Evolutionary conservation across 2,329 filamentous ascomycete species (phyloP), one percentile per base, ranked within the genome.

Genomic region (Cucurbitaria berberidis): DNA sequence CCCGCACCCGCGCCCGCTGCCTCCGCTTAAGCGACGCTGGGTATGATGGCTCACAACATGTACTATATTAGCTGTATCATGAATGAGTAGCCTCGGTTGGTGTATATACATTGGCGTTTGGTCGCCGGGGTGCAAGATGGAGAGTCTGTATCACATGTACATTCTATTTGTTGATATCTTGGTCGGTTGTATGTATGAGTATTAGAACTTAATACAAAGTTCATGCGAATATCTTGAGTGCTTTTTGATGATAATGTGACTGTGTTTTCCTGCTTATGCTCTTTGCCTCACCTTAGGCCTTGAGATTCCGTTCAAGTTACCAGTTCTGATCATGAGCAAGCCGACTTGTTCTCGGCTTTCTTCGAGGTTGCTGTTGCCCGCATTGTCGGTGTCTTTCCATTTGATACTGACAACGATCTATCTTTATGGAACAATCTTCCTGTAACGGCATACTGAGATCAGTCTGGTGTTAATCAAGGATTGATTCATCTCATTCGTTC

Each of bases 101-200:
- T 30, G 45, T 49, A 38, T 32, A 42, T 34, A 45, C 18, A 52
- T 39, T 43, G 49, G 49, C 49, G 44, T 47, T 52, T 26, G 48
- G 48, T 46, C 42, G 48, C 42, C 48, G 42, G 49, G 8, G 38
- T 43, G 49, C 27, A 27, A 16, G 15, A 34, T 21, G 22, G n/a
- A 22, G 44, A 19, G 32, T 35, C 41, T 51, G 42, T 46, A 43
- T 24, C 26, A 52, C 9, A n/a, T 34, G 30, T 34, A 34, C 30
- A 34, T n/a, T 34, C 30, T 15, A 5, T 34, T 34, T 5, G 4
- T 16, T n/a, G 30, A 4, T 34, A 4, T 16, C 15, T 16, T 34
- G 30, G 30, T 34, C n/a, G 21, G 48, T 19, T 40, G 35, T 40
- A 49, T 27, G 36, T 18, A 24, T 6, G 24, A 35, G n/a, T 34